A percentile compares a stretch with the other conserved stretches of the same genome.
Conservation (phyloP, 2,329 filamentous ascomycete species). For the Fonsecaea pedrosoi region DNA sequence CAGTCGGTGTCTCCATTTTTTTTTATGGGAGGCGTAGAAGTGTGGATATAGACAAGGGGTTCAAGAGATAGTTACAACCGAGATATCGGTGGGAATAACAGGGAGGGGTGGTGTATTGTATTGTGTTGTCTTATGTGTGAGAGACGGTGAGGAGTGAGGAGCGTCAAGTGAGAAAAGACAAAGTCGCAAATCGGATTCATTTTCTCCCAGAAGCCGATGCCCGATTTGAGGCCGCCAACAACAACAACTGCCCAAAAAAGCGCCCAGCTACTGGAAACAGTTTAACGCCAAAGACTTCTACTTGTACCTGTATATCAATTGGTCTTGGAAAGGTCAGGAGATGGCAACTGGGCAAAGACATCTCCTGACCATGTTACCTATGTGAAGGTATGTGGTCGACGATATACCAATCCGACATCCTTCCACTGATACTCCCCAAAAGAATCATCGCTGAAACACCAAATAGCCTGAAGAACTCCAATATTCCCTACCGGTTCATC, state of each 20-base stretch:
- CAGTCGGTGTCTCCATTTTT: slow-evolving; percentile 32
- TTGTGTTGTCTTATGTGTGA: too few species aligned
- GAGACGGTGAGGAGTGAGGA: too few species aligned
- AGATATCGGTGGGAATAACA: not conserved
- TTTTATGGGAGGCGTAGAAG: not conserved
- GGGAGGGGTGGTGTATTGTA: too few species aligned
- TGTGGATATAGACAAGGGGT: too few species aligned
- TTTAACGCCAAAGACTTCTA: not conserved
- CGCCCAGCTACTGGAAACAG: not conserved
- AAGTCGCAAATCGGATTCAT: not conserved
- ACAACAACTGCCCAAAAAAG: not conserved
- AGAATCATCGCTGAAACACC: too few species aligned
- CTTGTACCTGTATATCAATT: too few species aligned
- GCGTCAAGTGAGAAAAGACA: not conserved
- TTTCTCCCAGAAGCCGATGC: not conserved
- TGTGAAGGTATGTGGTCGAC: too few species aligned
- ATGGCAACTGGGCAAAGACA: not conserved
- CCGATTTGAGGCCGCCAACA: not conserved
- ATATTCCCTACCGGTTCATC: not conserved
- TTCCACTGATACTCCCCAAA: too few species aligned
- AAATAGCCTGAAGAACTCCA: not conserved
- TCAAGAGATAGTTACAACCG: not conserved
- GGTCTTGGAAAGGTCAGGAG: not conserved
- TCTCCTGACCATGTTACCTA: too few species aligned
- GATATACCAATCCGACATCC: too few species aligned